Evolutionary conservation across 805 yeast genomes (phyloP).

Genomic region (Myxozyma vanderwaltii): DNA sequence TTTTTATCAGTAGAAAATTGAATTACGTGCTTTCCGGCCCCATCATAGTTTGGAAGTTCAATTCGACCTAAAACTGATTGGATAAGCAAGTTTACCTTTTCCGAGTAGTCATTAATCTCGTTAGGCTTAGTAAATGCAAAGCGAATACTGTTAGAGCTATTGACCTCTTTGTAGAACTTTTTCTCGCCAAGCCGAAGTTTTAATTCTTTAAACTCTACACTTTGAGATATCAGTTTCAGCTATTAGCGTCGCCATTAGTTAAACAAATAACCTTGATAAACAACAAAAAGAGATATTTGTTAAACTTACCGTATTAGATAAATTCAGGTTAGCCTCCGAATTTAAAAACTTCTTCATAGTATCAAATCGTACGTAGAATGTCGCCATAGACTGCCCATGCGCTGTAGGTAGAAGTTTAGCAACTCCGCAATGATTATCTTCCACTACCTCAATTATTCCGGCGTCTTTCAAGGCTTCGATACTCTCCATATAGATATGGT

Average conservation of each 20-base stretch:
- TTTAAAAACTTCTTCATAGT: conserved; percentile 45
- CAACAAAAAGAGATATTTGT: background rate
- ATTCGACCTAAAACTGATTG: conserved; percentile 48
- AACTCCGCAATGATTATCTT: background rate
- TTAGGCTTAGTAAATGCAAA: conserved; percentile 43
- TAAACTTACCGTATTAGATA: conserved; percentile 14
- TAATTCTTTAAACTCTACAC: conserved; percentile 49
- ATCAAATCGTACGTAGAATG: conserved; percentile 50
- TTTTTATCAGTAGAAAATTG: conserved; percentile 51
- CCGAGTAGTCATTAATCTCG: conserved; percentile 39
- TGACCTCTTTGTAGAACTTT: conserved; percentile 50
- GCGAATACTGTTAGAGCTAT: conserved; percentile 45
- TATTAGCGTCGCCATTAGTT: background rate
- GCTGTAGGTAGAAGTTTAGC: conserved; percentile 42
- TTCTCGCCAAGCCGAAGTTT: conserved; percentile 51
- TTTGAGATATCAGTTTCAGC: conserved; percentile 40
- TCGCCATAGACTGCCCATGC: conserved; percentile 54
- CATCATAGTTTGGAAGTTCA: conserved; percentile 51
- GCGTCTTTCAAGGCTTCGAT: conserved; percentile 43
- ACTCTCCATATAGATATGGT: conserved; percentile 43
- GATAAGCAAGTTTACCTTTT: conserved; percentile 46
- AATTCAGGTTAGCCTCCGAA: background rate
- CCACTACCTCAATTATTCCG: conserved; percentile 39
- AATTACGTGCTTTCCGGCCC: conserved; percentile 46
- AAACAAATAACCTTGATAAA: background rate